Evolutionary conservation across 345 rosid genomes (phyloP), one percentile per base, ranked within the genome.

Genomic region (Acer negundo): DNA sequence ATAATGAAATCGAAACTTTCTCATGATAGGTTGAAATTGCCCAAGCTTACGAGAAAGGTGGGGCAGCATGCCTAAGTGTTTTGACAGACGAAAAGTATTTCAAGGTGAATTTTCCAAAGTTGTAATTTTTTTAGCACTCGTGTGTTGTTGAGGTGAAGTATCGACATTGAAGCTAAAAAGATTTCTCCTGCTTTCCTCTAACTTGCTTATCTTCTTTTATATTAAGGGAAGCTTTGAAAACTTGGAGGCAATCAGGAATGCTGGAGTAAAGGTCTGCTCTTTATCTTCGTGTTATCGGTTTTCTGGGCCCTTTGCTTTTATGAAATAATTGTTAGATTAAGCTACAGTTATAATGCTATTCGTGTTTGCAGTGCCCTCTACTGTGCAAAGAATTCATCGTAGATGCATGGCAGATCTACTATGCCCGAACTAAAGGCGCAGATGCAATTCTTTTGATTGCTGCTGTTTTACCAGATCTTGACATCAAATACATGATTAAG

Each of bases 41-140:
- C 15, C 81, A 55, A 81, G 83, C 98, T 72, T 96, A 96, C 79
- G 97, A 92, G 84, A 91, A 87, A 67, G 98, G 97, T 72, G 98
- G 98, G 70, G 98, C 99, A 17, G 97, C 98, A 24, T 96, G 99
- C 80, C 92, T 94, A 58, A 94, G 99, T 75, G 93, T 96, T 80
- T 88, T 96, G 88, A 94, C 99, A 0, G 99, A 94, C 79, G 88
- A 87, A 73, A 96, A 96, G 79, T 92, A 75, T 79, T 96, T 96
- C 79, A 83, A 92, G 93, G 99, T 91, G 56, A 40, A 1, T 13
- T 53, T 40, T 78, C 51, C 6, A 55, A 55, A 65, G 17, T 53
- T 44, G 44, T 4, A 19, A 46, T 2, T 63, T 0, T 47, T 59
- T 80, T 23, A 40, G 49, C 42, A 53, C 44, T 40, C 31, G 3